Evolutionary conservation across 306 rosid species (phyloP), one percentile per base, ranked within the genome.

Genomic region (Quercus engelmannii): DNA sequence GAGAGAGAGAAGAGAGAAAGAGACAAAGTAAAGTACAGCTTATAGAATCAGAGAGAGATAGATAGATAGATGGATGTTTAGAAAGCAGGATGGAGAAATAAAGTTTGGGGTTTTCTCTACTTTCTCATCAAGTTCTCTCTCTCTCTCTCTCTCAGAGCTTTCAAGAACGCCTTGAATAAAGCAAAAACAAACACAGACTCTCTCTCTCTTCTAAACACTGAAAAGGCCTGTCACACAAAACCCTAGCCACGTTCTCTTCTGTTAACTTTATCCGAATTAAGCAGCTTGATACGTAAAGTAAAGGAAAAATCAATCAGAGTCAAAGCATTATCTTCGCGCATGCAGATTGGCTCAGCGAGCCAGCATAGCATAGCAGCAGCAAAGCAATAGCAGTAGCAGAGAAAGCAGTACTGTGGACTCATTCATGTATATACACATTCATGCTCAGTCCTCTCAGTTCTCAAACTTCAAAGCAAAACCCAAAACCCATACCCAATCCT

Each of bases 241-340:
- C 87, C 90, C 90, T 76, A 82, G 88, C 86, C 92, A 89, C 88
- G 91, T 87, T 89, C 81, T 61, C 71, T 25, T 52, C 91, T 76
- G 91, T 69, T 87, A 78, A 76, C 90, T 83, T 76, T 81, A 81
- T 78, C 88, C 82, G 77, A 81, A 84, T 68, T 81, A 81, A 85
- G 86, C 73, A 78, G 77, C 71, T 20, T 33, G 58, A 46, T 62
- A 30, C 71, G 51, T 30, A 43, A 18, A 21, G 51, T 38, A 38
- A 38, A 38, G 11, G 61, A 6, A 51, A 52, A 51, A 19, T 59
- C 63, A 82, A 38, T 49, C 69, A 41, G 64, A 57, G 55, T 64
- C 67, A 38, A 41, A 41, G 72, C 75, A 51, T 74, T 81, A 80
- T 84, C 85, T 79, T 73, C 75, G 20, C 51, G 81, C 86, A 82